Evolutionary conservation across 345 rosid genomes (phyloP).

Genomic region (Anastatica hierochuntica): DNA sequence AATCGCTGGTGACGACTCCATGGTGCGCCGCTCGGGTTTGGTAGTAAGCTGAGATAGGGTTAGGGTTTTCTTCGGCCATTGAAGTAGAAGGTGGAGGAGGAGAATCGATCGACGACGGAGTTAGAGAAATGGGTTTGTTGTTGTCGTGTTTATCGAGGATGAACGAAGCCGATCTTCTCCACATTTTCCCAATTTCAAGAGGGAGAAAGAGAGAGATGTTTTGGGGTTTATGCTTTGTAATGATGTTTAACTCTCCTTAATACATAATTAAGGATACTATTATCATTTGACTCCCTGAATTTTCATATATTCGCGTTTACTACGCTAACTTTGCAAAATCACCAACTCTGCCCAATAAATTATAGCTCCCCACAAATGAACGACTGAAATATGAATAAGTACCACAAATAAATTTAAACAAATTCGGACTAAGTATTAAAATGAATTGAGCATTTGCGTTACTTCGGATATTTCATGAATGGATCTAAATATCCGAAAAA

Average conservation of each 20-base stretch:
- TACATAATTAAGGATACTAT: neutral
- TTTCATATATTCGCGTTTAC: neutral
- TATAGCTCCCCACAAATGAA: too few relatives aligned
- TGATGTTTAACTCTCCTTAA: neutral
- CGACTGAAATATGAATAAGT: too few relatives aligned
- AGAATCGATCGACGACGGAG: neutral
- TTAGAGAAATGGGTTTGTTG: constrained; percentile 13
- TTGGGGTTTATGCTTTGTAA: constrained; percentile 7
- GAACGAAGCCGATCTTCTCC: constrained; percentile 79
- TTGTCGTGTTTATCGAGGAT: constrained; percentile 42
- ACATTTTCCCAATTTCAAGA: constrained; percentile 33
- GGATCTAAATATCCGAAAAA: too few relatives aligned
- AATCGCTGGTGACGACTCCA: constrained; percentile 72
- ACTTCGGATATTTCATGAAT: too few relatives aligned
- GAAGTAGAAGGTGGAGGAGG: too few relatives aligned
- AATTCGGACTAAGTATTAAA: too few relatives aligned
- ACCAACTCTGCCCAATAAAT: too few relatives aligned
- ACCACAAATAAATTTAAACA: too few relatives aligned
- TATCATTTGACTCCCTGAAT: neutral
- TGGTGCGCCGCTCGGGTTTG: constrained; percentile 86
- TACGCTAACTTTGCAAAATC: neutral
- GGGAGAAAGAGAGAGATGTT: neutral
- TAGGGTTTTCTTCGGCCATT: constrained; percentile 51
- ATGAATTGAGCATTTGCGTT: too few relatives aligned
- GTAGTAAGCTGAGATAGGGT: constrained; percentile 76